Evolutionary conservation across 768 basidiomycete genomes (phyloP).

Genomic region (Lactarius sp.): DNA sequence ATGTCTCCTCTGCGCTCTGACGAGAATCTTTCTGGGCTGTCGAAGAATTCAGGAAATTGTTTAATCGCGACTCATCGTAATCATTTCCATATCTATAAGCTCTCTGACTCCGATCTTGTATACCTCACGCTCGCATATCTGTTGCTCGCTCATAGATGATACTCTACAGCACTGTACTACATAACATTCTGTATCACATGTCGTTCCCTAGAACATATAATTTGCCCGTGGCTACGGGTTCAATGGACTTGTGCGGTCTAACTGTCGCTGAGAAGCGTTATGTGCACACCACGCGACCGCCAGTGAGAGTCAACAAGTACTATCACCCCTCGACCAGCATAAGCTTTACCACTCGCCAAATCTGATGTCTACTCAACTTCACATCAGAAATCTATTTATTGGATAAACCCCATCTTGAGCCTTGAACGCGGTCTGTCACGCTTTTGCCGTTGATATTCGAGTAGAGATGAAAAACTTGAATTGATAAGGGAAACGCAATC

Average conservation of each 20-base stretch:
- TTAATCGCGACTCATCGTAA: conserved; percentile 16
- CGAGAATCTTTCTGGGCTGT: conserved; percentile 4
- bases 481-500: no score
- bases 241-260: not conserved
- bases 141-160: conserved; percentile 19
- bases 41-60: conserved; percentile 6
- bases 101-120: conserved; percentile 18
- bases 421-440: no score
- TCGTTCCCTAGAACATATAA: conserved; percentile 27
- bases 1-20: conserved; percentile 17
- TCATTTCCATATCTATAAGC: conserved; percentile 16
- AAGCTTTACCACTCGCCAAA: no score
- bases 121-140: conserved; percentile 18
- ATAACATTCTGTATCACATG: conserved; percentile 21
- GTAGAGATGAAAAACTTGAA: no score
- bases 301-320: not conserved
- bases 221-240: conserved; percentile 19
- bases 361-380: no score
- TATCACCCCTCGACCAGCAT: not conserved
- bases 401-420: no score
- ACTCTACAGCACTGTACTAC: conserved; percentile 24
- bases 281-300: not conserved
- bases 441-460: no score
- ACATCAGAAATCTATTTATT: no score
- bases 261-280: not conserved